These are phyloP conservation scores for Cercospora citrullina DNA, from an alignment of 2,329 filamentous ascomycete species.

Conservation along the genomic window DNA sequence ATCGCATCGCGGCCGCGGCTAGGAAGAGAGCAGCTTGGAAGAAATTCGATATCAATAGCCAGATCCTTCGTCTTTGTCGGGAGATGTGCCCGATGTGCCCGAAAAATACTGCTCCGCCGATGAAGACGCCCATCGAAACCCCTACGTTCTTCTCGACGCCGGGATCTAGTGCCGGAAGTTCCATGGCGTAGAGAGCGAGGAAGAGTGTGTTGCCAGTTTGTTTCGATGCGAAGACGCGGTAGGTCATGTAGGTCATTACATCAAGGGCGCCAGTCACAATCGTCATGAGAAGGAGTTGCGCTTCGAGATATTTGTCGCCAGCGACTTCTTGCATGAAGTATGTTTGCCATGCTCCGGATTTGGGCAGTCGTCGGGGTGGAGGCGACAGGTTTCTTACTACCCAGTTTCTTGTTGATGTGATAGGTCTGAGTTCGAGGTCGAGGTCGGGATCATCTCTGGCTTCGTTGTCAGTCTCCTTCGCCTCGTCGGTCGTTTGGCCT, in stretches of 20 bases:
- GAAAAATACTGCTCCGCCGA: slow-evolving; percentile 31
- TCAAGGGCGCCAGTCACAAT: slow-evolving; percentile 34
- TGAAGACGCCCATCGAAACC: slow-evolving; percentile 30
- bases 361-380: slow-evolving; percentile 16
- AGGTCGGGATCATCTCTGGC: background rate
- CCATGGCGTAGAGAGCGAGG: slow-evolving; percentile 27
- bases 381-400: background rate
- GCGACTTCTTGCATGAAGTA: slow-evolving; percentile 34
- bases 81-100: slow-evolving; percentile 32
- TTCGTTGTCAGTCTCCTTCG: background rate
- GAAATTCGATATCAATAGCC: slow-evolving; percentile 30
- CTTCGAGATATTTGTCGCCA: slow-evolving; percentile 29
- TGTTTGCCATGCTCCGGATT: slow-evolving; percentile 24
- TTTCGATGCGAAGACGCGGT: slow-evolving; percentile 35
- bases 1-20: slow-evolving; percentile 30
- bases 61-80: slow-evolving; percentile 30
- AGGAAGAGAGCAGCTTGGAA: slow-evolving; percentile 31
- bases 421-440: background rate
- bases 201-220: slow-evolving; percentile 42
- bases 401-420: background rate
- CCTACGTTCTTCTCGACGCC: slow-evolving; percentile 30
- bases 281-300: slow-evolving; percentile 34
- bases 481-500: background rate
- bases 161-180: slow-evolving; percentile 19
- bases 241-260: slow-evolving; percentile 35